A percentile compares a stretch with the other conserved stretches of the same genome.
phyloP scores from a whole-genome alignment of 1,139 yeast species.

The Lodderomyces beijingensis region DNA sequence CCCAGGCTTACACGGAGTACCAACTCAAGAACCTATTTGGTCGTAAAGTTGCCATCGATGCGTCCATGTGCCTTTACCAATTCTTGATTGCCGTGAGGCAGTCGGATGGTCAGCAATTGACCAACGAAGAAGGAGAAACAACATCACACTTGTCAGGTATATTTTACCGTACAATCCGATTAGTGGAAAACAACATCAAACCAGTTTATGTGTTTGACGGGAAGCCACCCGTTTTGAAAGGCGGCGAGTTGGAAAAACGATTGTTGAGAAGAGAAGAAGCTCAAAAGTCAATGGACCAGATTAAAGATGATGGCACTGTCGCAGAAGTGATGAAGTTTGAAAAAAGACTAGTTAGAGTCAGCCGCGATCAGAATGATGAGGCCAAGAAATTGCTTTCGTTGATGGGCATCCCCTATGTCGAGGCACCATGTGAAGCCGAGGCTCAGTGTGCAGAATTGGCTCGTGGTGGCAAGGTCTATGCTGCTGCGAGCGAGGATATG shows the following conservation, averaged over 20 bases:
- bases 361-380: conserved; percentile 89
- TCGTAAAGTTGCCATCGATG: conserved; percentile 88
- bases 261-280: conserved; percentile 81
- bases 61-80: conserved; percentile 91
- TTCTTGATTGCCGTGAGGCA: conserved; percentile 94
- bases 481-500: conserved; percentile 99
- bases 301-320: conserved; percentile 75
- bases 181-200: conserved; percentile 87
- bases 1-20: conserved; percentile 68
- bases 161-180: conserved; percentile 84
- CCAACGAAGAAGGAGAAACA: conserved; percentile 86
- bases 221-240: conserved; percentile 86
- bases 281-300: conserved; percentile 61
- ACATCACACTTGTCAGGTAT: conserved; percentile 95
- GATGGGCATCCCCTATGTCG: conserved; percentile 93
- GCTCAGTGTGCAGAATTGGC: conserved; percentile 97
- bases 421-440: conserved; percentile 98
- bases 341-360: conserved; percentile 82
- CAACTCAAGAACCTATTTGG: conserved; percentile 89
- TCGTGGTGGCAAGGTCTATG: conserved; percentile 81
- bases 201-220: conserved; percentile 98
- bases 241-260: conserved; percentile 90
- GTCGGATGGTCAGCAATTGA: conserved; percentile 91
- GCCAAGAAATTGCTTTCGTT: conserved; percentile 72
- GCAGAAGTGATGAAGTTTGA: conserved; percentile 76